Base-by-base conservation (phyloP, 164 flowering plant genomes). In the Protea cynaroides region DNA sequence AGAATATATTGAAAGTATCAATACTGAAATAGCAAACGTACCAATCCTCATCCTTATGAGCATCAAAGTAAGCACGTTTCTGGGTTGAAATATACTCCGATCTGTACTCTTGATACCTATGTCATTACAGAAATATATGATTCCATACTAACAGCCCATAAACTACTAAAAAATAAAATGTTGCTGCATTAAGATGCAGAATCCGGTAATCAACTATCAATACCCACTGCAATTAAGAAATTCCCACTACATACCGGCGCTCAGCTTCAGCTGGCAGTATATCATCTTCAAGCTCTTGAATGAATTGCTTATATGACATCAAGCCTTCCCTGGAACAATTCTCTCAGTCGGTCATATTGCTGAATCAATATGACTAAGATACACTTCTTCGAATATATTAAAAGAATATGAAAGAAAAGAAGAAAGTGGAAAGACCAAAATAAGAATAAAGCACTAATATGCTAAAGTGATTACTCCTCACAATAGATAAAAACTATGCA, bases 271-370 rank as follows among this genome's bases (percentile, higher is more conserved):
- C 72, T 43, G 99, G 99, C 17, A 90, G 69, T 64, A 95, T 76
- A 75, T 95, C 99, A 84, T 95, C 99, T 82, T 95, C 99, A 77
- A 95, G 90, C 82, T 95, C 97, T 72, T 92, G 97, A 71, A 95
- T 95, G 66, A 95, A 95, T 72, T 90, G 99, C 78, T 95, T 95
- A 73, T 95, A 95, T 25, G 97, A 84, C 99, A 92, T 95, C 82
- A 95, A 80, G 43, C 99, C 99, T 75, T 95, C 99, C 72, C 99
- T 95, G 84, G 12, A 76, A 70, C 24, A 47, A 47, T 38, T 65
- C 2, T 61, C 58, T 40, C 14, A 40, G 1, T 49, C 17, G 22
- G 29, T 15, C 37, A 40, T 9, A 40, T 8, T 40, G 46, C 37
- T 61, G 66, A 17, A 12, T 11, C 14, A 22, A 63, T 29, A 47